Base-by-base conservation (phyloP, 2,329 filamentous ascomycete genomes). In the Apiospora marii region DNA sequence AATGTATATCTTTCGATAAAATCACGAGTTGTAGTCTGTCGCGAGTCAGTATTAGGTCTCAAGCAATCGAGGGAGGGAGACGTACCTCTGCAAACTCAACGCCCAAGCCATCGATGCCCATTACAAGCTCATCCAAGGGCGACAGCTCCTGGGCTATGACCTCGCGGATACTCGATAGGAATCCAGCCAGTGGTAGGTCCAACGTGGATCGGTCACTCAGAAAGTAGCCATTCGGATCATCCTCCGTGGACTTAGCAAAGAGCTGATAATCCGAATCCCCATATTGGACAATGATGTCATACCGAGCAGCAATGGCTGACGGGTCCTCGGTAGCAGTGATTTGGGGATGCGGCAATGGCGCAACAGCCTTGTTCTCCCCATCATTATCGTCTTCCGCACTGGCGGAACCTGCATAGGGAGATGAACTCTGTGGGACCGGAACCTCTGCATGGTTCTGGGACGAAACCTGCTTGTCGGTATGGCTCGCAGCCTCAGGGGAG, bases 11-110 rank as follows among this genome's bases (percentile, higher is more conserved):
- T 73, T 14, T 74, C 76, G 13, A 81, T 76, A 64, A 81, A 79
- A 69, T 79, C 78, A 58, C 51, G 71, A 30, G 77, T 70, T 13
- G 79, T 79, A 41, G 79, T 81, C 80, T 81, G 71, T 48, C 61
- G 67, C 19, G 22, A n/a, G 48, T 53, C n/a, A 67, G 51, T 24
- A 58, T 53, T n/a, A n/a, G 19, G 51, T n/a, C 12, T 44, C 19
- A 30, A n/a, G 5, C 58, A 24, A 37, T 12, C n/a, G 19, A 22
- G 64, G 69, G 24, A 41, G 46, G 7, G 30, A 44, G 24, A 64
- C 77, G 76, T 76, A 81, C 80, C 78, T 81, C 79, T 69, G 78
- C 78, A 72, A 81, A 80, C 69, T 81, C 79, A 22, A 81, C 73
- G 27, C 79, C 80, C 68, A 81, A 74, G 19, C 79, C 79, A 71